Evolutionary conservation across 164 flowering plant species (phyloP).

Genomic region (Magnolia sinica): DNA sequence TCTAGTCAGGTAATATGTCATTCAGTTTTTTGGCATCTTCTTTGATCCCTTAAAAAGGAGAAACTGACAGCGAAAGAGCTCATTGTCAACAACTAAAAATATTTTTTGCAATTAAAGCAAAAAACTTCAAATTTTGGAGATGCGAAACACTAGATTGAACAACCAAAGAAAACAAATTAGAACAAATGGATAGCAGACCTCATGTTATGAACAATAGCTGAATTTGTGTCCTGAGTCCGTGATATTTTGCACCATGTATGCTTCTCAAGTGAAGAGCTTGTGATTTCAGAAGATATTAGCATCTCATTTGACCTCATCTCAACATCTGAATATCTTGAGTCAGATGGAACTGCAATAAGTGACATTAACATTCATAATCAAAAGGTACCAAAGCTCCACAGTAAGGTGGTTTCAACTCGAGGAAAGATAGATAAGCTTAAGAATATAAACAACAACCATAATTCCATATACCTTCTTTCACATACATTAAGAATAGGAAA

Average conservation of each 20-base stretch:
- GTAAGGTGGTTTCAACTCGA: not conserved
- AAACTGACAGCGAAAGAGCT: not conserved
- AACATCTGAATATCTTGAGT: constrained; percentile 46
- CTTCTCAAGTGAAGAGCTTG: constrained; percentile 33
- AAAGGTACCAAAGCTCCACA: not conserved
- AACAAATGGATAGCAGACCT: constrained; percentile 34
- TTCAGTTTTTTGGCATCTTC: not conserved
- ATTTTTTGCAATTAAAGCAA: too few species aligned
- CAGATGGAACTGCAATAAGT: constrained; percentile 52
- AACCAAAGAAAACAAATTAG: not conserved
- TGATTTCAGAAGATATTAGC: constrained; percentile 44
- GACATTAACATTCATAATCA: not conserved
- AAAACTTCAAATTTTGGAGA: not conserved
- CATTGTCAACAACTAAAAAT: not conserved
- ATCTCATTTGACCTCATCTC: constrained; percentile 52
- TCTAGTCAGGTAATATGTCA: not conserved
- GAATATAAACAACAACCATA: too few species aligned
- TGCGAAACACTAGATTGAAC: not conserved
- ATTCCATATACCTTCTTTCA: not conserved
- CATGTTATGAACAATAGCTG: constrained; percentile 52
- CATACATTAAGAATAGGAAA: not conserved
- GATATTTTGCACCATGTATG: constrained; percentile 73
- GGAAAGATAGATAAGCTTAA: not conserved
- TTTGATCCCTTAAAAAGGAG: not conserved
- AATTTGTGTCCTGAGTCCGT: constrained; percentile 43